phyloP scores from a whole-genome alignment of 2,329 filamentous ascomycete species.

The Monosporascus ibericus region DNA sequence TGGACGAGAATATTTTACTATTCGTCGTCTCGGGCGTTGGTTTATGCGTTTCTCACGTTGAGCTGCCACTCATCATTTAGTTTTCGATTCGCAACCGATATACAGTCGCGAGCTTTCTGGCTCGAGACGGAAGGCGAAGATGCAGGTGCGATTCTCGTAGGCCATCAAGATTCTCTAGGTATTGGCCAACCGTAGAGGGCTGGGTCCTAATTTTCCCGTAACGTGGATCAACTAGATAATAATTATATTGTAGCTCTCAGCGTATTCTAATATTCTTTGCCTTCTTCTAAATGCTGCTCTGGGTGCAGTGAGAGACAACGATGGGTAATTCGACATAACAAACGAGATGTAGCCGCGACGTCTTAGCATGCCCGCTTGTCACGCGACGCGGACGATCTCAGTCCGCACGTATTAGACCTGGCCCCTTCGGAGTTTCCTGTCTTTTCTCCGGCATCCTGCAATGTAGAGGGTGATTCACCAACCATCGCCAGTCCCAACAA shows the following conservation, averaged over 20 bases:
- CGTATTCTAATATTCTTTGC: background rate
- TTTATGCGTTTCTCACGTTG: slow-evolving; percentile 15
- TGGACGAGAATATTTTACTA: slow-evolving; percentile 9
- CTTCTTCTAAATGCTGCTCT: background rate
- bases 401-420: too few species aligned
- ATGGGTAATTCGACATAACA: background rate
- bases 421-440: too few species aligned
- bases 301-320: background rate
- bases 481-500: too few species aligned
- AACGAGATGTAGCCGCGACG: too few species aligned
- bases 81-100: slow-evolving; percentile 12
- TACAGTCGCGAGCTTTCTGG: background rate
- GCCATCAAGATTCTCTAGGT: background rate
- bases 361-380: too few species aligned
- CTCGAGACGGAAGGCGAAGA: background rate
- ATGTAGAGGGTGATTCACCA: too few species aligned
- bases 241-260: background rate
- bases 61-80: slow-evolving; percentile 26
- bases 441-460: too few species aligned
- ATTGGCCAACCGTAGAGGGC: background rate
- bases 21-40: slow-evolving; percentile 13
- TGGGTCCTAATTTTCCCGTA: background rate
- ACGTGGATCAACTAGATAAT: background rate
- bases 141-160: background rate
- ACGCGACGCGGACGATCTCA: too few species aligned